A percentile compares a stretch with the other conserved stretches of the same genome.
phyloP scores from a whole-genome alignment of 495 filamentous ascomycete genomes.

The Cenococcum geophilum region DNA sequence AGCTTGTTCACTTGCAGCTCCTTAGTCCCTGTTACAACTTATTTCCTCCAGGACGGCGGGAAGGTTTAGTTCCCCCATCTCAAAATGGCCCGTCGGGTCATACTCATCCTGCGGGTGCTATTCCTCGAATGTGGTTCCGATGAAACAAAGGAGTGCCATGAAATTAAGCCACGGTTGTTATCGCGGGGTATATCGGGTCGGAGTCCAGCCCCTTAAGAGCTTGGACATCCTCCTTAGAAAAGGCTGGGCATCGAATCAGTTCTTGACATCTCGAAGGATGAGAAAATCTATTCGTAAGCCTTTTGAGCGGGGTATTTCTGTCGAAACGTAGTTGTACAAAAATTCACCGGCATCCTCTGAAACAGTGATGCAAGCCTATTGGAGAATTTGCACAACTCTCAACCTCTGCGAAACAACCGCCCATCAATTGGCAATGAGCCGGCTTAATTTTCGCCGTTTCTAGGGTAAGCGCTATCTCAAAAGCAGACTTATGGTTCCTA shows the following conservation, averaged over 20 bases:
- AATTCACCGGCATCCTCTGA: constrained; percentile 18
- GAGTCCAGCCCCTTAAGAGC: background rate
- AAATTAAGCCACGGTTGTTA: background rate
- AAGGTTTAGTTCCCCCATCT: background rate
- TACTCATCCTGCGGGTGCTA: background rate
- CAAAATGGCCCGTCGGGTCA: background rate
- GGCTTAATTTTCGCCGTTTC: constrained; percentile 16
- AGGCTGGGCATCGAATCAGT: background rate
- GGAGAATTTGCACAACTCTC: constrained; percentile 20
- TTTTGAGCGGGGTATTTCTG: background rate
- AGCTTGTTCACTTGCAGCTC: constrained; percentile 1
- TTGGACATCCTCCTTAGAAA: background rate
- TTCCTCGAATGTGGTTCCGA: background rate
- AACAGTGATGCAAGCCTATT: constrained; percentile 16
- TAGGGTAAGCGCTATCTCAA: constrained; percentile 20
- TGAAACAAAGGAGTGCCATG: background rate
- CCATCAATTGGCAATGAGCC: background rate
- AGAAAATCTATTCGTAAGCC: background rate
- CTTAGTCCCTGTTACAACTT: constrained; percentile 3
- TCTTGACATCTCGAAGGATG: background rate
- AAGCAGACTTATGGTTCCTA: background rate
- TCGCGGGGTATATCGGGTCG: background rate
- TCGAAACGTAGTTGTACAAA: background rate
- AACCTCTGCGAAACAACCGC: constrained; percentile 2
- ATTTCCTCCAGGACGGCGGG: background rate